A percentile compares a stretch with the other conserved stretches of the same genome.
phyloP scores from a whole-genome alignment of 768 basidiomycete genomes.

The Chlorophyllum brunneum region DNA sequence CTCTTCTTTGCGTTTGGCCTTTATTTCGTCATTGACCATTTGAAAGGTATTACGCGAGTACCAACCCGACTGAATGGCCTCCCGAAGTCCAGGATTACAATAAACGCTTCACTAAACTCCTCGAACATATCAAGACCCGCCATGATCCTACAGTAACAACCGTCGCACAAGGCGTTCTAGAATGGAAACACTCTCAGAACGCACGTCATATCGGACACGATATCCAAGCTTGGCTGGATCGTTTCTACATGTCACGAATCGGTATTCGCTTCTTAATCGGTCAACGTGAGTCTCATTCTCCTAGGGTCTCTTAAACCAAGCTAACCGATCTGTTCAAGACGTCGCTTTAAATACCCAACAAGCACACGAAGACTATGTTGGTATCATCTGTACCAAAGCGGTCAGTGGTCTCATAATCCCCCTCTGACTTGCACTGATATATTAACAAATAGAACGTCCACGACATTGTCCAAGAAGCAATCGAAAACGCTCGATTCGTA shows the following conservation, averaged over 20 bases:
- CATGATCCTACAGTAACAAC: slow-evolving; percentile 99
- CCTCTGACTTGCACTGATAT: neutral
- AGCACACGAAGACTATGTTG: slow-evolving; percentile 88
- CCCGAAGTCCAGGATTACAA: slow-evolving; percentile 95
- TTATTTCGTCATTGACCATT: slow-evolving; percentile 8
- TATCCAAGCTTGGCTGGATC: slow-evolving; percentile 93
- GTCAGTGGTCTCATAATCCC: slow-evolving; percentile 38
- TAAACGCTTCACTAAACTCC: slow-evolving; percentile 78
- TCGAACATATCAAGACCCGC: slow-evolving; percentile 87
- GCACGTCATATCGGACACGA: slow-evolving; percentile 73
- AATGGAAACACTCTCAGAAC: slow-evolving; percentile 84
- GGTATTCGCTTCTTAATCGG: slow-evolving; percentile 97
- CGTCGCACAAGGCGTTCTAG: slow-evolving; percentile 92
- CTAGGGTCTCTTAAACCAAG: no score
- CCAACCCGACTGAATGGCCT: slow-evolving; percentile 70
- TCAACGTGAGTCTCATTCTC: slow-evolving; percentile 65
- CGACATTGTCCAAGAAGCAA: slow-evolving; percentile 97
- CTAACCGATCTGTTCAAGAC: slow-evolving; percentile 42
- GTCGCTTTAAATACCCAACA: slow-evolving; percentile 92
- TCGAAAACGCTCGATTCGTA: slow-evolving; percentile 92
- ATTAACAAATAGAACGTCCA: slow-evolving; percentile 68
- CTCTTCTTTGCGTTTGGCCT: neutral
- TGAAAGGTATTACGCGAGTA: slow-evolving; percentile 81
- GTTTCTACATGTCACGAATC: slow-evolving; percentile 95
- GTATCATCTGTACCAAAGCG: slow-evolving; percentile 93